Base-by-base conservation (phyloP, 2,329 filamentous ascomycete genomes). In the Colletotrichum sublineola region DNA sequence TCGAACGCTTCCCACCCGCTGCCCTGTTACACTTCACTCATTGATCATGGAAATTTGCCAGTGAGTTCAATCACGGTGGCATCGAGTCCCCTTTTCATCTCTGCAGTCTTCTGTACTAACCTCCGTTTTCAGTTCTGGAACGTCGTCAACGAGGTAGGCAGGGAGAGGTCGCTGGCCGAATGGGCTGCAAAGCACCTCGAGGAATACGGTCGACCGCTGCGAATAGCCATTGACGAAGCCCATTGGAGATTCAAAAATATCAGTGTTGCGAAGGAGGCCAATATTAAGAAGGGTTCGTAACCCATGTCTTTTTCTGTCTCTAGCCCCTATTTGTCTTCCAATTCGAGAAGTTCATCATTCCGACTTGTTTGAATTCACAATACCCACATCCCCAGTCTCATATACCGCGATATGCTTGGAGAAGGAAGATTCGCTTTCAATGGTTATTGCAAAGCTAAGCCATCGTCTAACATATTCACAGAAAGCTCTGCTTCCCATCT, bases 211-310 rank as follows among this genome's bases (percentile, higher is more conserved):
- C n/a, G 56, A 5, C 56, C 65, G 20, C 36, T 67, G 4, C 44
- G 55, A 5, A 52, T 67, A 8, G 56, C 65, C 14, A n/a, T 63
- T 12, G 65, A 63, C 14, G 65, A 40, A 20, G 65, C 65, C 9
- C 65, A 67, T 24, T 63, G 65, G 65, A 36, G 57, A 15, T 67
- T n/a, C 65, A 50, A 63, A 24, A 61, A 55, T 2, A 3, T 63
- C 12, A 14, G 29, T 6, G 38, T 46, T 33, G 62, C 24, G 3
- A 31, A 55, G 38, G 62, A 64, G 50, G 36, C 36, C 7, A 15
- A 44, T 12, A 64, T 64, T 5, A 33, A 42, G 29, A 5, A 15
- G 36, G 7, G 58, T 48, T 11, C 20, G 44, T 62, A 48, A 24
- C 18, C 42, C 20, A 62, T 3, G 5, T 38, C 5, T 62, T 38